Evolutionary conservation across 805 yeast genomes (phyloP).

Genomic region (Suhomyces canberraensis): DNA sequence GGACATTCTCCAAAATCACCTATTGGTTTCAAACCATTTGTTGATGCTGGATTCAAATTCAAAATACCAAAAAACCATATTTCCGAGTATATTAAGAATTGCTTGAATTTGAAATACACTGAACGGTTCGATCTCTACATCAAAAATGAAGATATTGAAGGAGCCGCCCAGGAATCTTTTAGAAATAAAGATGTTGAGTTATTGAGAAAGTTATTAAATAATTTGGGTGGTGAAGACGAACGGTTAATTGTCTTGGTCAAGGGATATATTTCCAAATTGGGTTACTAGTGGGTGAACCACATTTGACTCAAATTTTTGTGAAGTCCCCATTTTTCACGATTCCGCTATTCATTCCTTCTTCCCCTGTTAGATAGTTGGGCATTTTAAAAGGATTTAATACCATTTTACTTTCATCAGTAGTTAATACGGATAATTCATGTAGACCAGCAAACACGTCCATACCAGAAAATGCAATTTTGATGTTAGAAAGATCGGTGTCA

Average conservation of each 20-base stretch:
- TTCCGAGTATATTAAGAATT: slow-evolving; percentile 53
- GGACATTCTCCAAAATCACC: slow-evolving; percentile 54
- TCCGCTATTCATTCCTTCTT: slow-evolving; percentile 57
- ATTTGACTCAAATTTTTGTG: slow-evolving; percentile 1
- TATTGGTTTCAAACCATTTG: slow-evolving; percentile 69
- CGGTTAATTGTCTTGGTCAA: slow-evolving; percentile 13
- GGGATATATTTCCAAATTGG: slow-evolving; percentile 23
- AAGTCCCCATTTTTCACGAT: slow-evolving; percentile 8
- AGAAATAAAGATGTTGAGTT: slow-evolving; percentile 39
- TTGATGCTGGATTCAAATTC: slow-evolving; percentile 44
- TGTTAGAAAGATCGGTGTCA: slow-evolving; percentile 16
- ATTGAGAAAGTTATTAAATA: slow-evolving; percentile 15
- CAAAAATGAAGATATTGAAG: slow-evolving; percentile 47
- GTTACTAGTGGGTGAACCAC: slow-evolving; percentile 21
- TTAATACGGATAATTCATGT: slow-evolving; percentile 54
- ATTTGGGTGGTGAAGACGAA: slow-evolving; percentile 19
- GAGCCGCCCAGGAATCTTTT: slow-evolving; percentile 50
- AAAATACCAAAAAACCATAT: slow-evolving; percentile 61
- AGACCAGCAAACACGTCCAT: slow-evolving; percentile 75
- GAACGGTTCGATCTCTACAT: slow-evolving; percentile 51
- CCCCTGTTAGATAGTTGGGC: slow-evolving; percentile 81
- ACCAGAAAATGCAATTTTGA: slow-evolving; percentile 50
- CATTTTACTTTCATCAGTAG: slow-evolving; percentile 26
- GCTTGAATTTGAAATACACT: slow-evolving; percentile 42
- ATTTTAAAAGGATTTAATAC: slow-evolving; percentile 50